Base-by-base conservation (phyloP, 208 protist genomes). In the Blechomonas ayalai region DNA sequence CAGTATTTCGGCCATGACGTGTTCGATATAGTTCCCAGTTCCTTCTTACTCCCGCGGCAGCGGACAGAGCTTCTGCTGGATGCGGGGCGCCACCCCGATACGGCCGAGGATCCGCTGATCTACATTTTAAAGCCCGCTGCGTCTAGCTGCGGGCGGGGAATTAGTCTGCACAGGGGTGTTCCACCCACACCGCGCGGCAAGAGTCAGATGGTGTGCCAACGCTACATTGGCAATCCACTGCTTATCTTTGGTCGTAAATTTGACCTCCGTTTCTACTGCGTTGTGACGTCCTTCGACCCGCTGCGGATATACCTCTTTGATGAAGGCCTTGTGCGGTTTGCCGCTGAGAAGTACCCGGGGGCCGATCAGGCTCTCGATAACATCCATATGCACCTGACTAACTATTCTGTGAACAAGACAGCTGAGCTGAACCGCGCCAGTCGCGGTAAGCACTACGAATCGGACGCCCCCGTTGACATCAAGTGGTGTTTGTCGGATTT, bases 351-450 rank as follows among this genome's bases (percentile, higher is more conserved):
- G 48, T 98, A 98, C 68, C 53, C 67, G 1, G 83, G 82, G 38
- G 73, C 82, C 4, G 65, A 71, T 23, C 67, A 77, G 42, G 74
- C 84, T 56, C 50, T 95, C 33, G 74, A 80, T 12, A 91, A 89
- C 71, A 73, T 83, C 46, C 93, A 90, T 38, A 86, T 90, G 52
- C 96, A 98, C 52, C 73, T 98, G 26, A 98, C 96, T 27, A 98
- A 98, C 75, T 98, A 97, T 60, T 88, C 94, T 13, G 80, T 98
- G 23, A 97, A 97, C 72, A 98, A 98, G 51, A 89, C 81, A 12
- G 79, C 79, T 31, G 74, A 85, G 46, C 61, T 90, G 41, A 64
- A 76, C 26, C 33, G 52, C 7, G 76, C 58, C 27, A 90, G 69
- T 42, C 56, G 56, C 44, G 78, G 70, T n/a, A 82, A 81, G 34